phyloP scores from a whole-genome alignment of 768 basidiomycete species.

The Boletus reticuloceps region DNA sequence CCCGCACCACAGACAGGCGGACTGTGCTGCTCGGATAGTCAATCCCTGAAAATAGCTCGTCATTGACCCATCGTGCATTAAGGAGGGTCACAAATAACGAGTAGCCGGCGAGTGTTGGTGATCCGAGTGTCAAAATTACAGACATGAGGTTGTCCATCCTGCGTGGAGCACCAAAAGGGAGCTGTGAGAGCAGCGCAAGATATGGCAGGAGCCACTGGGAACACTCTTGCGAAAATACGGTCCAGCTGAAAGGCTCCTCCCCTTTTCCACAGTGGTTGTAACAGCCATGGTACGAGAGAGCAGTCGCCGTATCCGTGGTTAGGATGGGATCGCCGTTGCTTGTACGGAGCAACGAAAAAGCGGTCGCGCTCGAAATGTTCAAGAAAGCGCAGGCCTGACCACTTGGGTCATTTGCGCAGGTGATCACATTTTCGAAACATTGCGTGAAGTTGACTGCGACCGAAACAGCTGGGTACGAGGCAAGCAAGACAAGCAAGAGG shows the following conservation, averaged over 20 bases:
- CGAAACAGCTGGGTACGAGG: background rate
- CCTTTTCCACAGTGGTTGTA: conserved; percentile 5
- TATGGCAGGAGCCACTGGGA: conserved; percentile 47
- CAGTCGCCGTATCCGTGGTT: background rate
- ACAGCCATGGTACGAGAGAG: conserved; percentile 9
- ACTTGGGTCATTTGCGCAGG: background rate
- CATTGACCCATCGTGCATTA: conserved; percentile 43
- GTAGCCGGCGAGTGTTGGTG: conserved; percentile 44
- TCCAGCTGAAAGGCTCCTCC: conserved; percentile 19
- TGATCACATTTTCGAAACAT: conserved; percentile 9
- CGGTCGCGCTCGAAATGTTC: background rate
- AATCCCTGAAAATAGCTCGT: conserved; percentile 28
- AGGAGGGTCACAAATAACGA: conserved; percentile 43
- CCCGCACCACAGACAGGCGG: conserved; percentile 26
- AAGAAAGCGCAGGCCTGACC: conserved; percentile 1
- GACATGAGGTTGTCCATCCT: conserved; percentile 42
- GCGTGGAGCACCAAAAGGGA: conserved; percentile 44
- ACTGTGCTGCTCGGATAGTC: conserved; percentile 19
- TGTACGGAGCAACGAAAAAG: conserved; percentile 14
- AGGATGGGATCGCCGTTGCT: conserved; percentile 1
- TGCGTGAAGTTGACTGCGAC: conserved; percentile 6
- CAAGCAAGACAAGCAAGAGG: background rate
- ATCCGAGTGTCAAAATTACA: conserved; percentile 43
- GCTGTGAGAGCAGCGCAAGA: conserved; percentile 46
- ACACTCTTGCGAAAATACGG: conserved; percentile 34